Conservation (phyloP, 208 protist genomes). For the Trypanosoma cruzi region DNA sequence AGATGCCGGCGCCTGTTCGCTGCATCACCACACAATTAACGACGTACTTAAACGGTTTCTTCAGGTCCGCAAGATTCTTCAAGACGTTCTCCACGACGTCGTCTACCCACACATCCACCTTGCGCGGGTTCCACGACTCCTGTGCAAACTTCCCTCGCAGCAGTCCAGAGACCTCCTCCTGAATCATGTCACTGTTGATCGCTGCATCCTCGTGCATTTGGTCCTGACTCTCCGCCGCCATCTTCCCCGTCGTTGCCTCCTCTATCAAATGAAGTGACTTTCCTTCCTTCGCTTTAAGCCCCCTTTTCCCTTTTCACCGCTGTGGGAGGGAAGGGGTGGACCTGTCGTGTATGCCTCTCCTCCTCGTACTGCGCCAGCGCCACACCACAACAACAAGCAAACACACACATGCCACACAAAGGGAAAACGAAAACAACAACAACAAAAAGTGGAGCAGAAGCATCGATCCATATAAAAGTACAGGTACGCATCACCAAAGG, state of each 20-base stretch:
- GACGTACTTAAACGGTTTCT: conserved; percentile 95
- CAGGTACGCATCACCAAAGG: too few relatives aligned
- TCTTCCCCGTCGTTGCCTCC: conserved; percentile 22
- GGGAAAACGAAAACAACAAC: conserved; percentile 14
- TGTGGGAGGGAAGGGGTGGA: background rate
- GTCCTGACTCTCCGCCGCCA: conserved; percentile 70
- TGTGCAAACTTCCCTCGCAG: conserved; percentile 65
- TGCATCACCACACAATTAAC: conserved; percentile 93
- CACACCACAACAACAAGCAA: too few relatives aligned
- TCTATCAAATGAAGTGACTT: background rate
- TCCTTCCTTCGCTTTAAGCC: background rate
- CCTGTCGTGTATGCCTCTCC: too few relatives aligned
- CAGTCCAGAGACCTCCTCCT: conserved; percentile 71
- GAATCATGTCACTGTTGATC: conserved; percentile 83
- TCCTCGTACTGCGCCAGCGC: too few relatives aligned
- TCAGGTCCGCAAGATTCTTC: conserved; percentile 85
- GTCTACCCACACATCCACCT: conserved; percentile 86
- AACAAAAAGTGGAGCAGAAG: conserved; percentile 20
- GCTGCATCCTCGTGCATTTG: conserved; percentile 77
- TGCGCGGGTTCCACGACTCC: conserved; percentile 79
- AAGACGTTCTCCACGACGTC: conserved; percentile 75
- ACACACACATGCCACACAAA: background rate
- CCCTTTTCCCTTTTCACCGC: background rate
- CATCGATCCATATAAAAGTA: background rate
- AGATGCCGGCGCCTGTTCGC: conserved; percentile 89